Conservation (phyloP, 352 stramenopile genomes). For the Phytopythium delawarense region DNA sequence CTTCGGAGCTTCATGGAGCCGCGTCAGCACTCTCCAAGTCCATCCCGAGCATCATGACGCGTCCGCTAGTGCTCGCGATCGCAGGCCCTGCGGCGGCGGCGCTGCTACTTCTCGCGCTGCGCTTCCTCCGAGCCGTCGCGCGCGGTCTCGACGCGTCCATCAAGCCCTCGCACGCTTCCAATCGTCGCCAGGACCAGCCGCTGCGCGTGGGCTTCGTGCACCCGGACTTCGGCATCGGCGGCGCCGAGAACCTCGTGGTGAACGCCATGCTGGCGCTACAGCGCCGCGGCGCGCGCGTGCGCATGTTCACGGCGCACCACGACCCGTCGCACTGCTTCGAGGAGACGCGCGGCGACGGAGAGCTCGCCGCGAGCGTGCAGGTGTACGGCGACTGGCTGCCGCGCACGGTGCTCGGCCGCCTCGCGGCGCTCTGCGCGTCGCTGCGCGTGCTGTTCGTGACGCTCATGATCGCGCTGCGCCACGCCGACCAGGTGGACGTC, state of each 20-base stretch:
- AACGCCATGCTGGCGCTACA: slow-evolving; percentile 89
- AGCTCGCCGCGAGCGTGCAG: slow-evolving; percentile 71
- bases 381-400: slow-evolving; percentile 95
- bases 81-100: not conserved
- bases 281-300: slow-evolving; percentile 74
- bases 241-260: slow-evolving; percentile 93
- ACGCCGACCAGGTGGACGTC: slow-evolving; percentile 52
- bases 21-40: not conserved
- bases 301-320: slow-evolving; percentile 96
- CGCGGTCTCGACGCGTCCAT: slow-evolving; percentile 16
- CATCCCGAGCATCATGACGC: not conserved
- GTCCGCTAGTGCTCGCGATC: slow-evolving; percentile 1
- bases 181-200: not conserved
- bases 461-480: slow-evolving; percentile 35
- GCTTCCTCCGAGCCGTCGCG: not conserved
- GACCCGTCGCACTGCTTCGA: slow-evolving; percentile 94
- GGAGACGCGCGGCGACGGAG: slow-evolving; percentile 83
- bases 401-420: slow-evolving; percentile 76
- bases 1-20: not conserved
- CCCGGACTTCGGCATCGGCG: slow-evolving; percentile 97
- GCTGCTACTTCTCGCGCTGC: not conserved
- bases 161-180: not conserved
- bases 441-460: slow-evolving; percentile 94
- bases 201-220: slow-evolving; percentile 94
- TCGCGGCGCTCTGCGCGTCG: slow-evolving; percentile 92